These are phyloP conservation scores for Metarhizium album DNA, from an alignment of 2,329 filamentous ascomycete genomes.

Conservation along the genomic window DNA sequence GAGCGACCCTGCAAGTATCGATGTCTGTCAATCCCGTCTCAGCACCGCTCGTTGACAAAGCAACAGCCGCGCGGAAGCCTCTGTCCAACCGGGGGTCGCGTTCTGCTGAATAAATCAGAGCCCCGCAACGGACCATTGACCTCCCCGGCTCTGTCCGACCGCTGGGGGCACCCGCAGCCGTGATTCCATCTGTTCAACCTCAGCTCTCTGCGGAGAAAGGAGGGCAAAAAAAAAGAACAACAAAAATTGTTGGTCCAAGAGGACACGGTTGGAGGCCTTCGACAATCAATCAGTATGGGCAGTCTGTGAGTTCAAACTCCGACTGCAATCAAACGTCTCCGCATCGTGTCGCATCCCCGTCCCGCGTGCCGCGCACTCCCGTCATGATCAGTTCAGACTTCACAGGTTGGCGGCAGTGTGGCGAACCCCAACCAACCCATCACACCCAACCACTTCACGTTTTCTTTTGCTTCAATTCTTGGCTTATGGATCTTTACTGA, in stretches of 20 bases:
- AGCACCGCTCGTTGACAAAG: background rate
- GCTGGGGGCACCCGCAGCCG: background rate
- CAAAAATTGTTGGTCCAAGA: background rate
- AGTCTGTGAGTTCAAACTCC: background rate
- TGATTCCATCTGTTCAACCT: background rate
- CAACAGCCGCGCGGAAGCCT: background rate
- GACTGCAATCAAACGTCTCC: background rate
- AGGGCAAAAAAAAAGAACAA: no score
- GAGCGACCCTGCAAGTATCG: no score
- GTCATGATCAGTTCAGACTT: no score
- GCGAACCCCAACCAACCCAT: background rate
- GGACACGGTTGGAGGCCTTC: background rate
- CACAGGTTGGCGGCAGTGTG: no score
- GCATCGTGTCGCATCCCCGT: background rate
- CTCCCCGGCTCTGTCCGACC: background rate
- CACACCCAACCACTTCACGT: background rate
- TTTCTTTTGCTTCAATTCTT: background rate
- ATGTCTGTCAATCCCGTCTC: background rate
- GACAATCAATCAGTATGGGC: background rate
- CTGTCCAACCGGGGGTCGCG: background rate
- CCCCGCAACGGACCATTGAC: background rate
- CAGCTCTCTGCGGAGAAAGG: background rate
- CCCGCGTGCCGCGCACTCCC: background rate
- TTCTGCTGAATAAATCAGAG: background rate
- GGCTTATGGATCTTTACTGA: background rate